These are phyloP conservation scores for Paramecium sexaurelia DNA, from an alignment of 73 alveolate genomes.

Conservation along the genomic window DNA sequence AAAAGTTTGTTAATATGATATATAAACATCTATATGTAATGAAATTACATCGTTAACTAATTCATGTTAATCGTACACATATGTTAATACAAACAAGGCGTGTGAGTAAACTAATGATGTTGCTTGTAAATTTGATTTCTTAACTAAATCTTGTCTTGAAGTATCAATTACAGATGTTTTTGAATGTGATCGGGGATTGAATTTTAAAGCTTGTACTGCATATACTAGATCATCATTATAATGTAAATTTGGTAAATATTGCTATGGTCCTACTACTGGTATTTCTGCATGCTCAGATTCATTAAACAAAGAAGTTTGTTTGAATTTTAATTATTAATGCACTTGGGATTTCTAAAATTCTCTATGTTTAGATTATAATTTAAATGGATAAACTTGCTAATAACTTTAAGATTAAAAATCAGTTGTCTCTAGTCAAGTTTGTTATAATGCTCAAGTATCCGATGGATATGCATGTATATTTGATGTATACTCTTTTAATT, in stretches of 20 bases:
- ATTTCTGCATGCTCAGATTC: not conserved
- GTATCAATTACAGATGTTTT: not conserved
- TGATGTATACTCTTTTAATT: not conserved
- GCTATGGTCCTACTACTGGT: constrained; percentile 9
- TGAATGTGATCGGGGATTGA: constrained; percentile 13
- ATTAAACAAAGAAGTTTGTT: not conserved
- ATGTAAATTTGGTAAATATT: constrained; percentile 12
- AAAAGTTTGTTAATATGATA: not conserved
- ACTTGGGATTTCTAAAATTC: not conserved
- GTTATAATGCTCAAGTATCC: not conserved
- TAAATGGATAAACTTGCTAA: constrained; percentile 1
- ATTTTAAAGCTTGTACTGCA: not conserved
- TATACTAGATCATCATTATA: not conserved
- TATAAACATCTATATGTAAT: not conserved
- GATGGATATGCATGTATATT: not conserved
- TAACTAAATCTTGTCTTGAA: not conserved
- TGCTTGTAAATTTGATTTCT: constrained; percentile 6
- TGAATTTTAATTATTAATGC: not conserved
- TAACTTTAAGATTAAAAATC: not conserved
- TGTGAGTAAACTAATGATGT: not conserved
- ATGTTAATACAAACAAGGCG: not conserved
- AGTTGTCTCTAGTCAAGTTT: not conserved
- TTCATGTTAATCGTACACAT: not conserved
- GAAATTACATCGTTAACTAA: not conserved
- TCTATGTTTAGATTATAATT: not conserved